phyloP scores from a whole-genome alignment of 1,284 basidiomycete genomes.

The Thecaphora thlaspeos region DNA sequence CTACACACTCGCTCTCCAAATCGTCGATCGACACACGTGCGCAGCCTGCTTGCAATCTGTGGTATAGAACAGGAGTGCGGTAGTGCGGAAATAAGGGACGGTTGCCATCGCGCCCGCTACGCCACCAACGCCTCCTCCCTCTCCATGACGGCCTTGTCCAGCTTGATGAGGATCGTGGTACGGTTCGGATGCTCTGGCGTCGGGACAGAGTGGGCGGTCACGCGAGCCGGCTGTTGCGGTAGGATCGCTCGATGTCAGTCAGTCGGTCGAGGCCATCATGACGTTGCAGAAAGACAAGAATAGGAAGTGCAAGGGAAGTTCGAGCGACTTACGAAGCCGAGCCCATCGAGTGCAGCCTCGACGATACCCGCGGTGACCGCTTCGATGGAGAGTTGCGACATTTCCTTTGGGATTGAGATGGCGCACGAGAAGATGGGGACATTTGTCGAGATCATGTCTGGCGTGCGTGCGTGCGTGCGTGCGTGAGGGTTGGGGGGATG shows the following conservation, averaged over 20 bases:
- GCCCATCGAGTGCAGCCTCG: conserved; percentile 91
- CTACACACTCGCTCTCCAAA: too few relatives aligned
- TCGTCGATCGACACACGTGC: too few relatives aligned
- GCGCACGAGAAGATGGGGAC: conserved; percentile 84
- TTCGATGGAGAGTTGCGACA: conserved; percentile 89
- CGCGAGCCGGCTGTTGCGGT: conserved; percentile 88
- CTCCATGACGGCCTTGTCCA: conserved; percentile 50
- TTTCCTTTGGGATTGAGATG: conserved; percentile 89
- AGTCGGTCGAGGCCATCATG: too few relatives aligned
- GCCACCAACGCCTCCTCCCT: conserved; percentile 45
- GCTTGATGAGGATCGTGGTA: conserved; percentile 56
- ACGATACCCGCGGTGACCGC: conserved; percentile 96
- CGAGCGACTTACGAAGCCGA: conserved; percentile 79
- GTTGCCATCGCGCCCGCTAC: background rate
- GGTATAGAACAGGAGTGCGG: too few relatives aligned
- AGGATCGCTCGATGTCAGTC: too few relatives aligned
- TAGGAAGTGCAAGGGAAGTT: too few relatives aligned
- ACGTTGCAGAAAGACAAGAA: too few relatives aligned
- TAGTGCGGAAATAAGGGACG: too few relatives aligned
- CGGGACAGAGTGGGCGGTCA: conserved; percentile 91
- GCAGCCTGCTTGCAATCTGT: too few relatives aligned
- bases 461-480: background rate
- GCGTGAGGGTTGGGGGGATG: background rate
- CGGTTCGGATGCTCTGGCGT: conserved; percentile 72
- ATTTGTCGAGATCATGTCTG: conserved; percentile 98